Conservation (phyloP, 208 protist species). For the Leishmania gerbilli region DNA sequence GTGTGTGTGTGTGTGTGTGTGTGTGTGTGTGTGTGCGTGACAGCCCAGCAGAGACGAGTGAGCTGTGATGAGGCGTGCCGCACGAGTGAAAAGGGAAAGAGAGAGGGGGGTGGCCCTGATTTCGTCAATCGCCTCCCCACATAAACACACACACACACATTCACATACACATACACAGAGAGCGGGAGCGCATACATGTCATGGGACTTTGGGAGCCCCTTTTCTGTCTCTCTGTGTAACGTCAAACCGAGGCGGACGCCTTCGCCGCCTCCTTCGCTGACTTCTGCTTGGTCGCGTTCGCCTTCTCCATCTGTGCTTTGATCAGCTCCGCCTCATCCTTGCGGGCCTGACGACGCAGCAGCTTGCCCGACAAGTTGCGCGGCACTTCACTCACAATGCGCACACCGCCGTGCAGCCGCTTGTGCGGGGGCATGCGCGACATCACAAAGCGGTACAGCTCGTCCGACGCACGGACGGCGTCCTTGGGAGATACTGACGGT, state of each 20-base stretch:
- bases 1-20: neutral
- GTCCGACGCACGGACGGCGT: constrained; percentile 44
- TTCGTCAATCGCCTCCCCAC: neutral
- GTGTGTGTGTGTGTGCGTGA: neutral
- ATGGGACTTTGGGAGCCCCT: neutral
- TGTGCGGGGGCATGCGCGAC: constrained; percentile 53
- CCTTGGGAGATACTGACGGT: constrained; percentile 21
- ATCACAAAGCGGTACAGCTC: constrained; percentile 53
- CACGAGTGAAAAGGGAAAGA: neutral
- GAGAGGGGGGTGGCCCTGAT: neutral
- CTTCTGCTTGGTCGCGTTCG: neutral
- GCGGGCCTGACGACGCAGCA: constrained; percentile 66
- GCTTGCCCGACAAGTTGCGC: constrained; percentile 74
- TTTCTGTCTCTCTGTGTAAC: neutral
- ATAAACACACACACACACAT: neutral
- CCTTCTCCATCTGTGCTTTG: constrained; percentile 18
- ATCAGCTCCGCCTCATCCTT: constrained; percentile 35
- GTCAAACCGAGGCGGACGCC: neutral
- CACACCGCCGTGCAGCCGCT: constrained; percentile 71
- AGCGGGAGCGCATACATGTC: neutral
- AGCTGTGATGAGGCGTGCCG: neutral
- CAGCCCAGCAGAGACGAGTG: neutral
- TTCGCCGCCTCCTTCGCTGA: neutral
- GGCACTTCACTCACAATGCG: constrained; percentile 61
- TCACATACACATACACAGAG: neutral